These are phyloP conservation scores for Nitzschia sp. DNA, from an alignment of 108 stramenopile species.

Conservation along the genomic window DNA sequence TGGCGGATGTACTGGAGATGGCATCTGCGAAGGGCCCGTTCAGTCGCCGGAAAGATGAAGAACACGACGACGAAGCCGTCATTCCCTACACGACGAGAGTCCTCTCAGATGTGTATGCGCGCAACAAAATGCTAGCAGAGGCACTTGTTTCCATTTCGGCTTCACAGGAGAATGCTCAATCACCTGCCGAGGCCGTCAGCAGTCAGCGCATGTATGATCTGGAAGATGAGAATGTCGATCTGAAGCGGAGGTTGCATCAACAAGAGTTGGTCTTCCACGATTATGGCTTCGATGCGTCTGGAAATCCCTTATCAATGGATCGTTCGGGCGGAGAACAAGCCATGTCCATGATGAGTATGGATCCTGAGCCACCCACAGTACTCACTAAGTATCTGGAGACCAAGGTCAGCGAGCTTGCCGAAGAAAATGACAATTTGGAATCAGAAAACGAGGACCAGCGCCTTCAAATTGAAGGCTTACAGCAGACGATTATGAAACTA, in stretches of 20 bases:
- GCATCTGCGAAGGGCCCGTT: not conserved
- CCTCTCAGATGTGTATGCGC: not conserved
- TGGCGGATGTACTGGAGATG: not conserved
- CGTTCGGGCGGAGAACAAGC: not conserved
- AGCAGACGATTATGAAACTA: not conserved
- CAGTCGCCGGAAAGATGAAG: too few relatives aligned
- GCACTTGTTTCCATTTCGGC: not conserved
- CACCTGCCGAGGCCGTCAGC: not conserved
- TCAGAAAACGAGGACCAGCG: not conserved
- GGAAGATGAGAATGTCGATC: constrained; percentile 27
- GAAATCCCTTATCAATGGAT: not conserved
- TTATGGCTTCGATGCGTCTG: constrained; percentile 16
- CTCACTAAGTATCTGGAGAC: constrained; percentile 32
- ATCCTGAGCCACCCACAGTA: constrained; percentile 28
- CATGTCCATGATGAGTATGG: constrained; percentile 40
- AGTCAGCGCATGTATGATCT: not conserved
- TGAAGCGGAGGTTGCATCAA: not conserved
- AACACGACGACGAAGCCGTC: not conserved
- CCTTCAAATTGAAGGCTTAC: constrained; percentile 1
- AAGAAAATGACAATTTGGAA: constrained; percentile 26
- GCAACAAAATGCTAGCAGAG: not conserved
- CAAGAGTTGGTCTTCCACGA: constrained; percentile 20
- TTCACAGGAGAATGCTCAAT: not conserved
- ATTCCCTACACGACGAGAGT: not conserved
- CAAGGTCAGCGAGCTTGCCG: constrained; percentile 23